Conservation (phyloP, 306 rosid genomes). For the Castanopsis chinensis region DNA sequence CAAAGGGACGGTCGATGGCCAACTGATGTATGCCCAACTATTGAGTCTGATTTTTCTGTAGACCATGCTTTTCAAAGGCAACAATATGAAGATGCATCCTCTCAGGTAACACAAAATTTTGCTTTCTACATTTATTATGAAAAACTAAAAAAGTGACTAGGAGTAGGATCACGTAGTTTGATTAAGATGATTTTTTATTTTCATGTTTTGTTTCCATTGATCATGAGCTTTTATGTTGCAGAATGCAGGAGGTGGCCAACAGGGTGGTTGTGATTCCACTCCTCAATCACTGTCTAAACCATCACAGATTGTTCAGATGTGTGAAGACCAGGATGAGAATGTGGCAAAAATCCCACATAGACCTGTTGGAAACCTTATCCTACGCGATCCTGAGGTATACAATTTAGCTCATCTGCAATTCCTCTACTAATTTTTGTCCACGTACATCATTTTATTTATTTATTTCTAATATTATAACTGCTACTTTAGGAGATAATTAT, state of each 20-base stretch:
- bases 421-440: not conserved
- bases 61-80: constrained; percentile 16
- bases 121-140: not conserved
- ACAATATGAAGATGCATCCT: constrained; percentile 30
- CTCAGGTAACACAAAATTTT: constrained; percentile 39
- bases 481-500: not conserved
- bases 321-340: constrained; percentile 26
- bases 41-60: constrained; percentile 11
- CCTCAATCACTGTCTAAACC: constrained; percentile 28
- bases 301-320: constrained; percentile 29
- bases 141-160: not conserved
- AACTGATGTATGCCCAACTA: constrained; percentile 22
- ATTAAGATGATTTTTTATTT: not conserved
- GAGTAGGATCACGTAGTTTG: constrained; percentile 4
- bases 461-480: not conserved
- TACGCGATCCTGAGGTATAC: constrained; percentile 49
- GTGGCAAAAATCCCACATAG: constrained; percentile 27
- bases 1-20: constrained; percentile 25
- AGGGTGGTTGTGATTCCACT: constrained; percentile 22
- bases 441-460: not conserved
- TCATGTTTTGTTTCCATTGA: not conserved
- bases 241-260: constrained; percentile 21
- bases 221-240: constrained; percentile 28
- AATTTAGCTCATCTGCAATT: not conserved
- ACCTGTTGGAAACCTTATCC: constrained; percentile 27